Conservation (phyloP, 495 filamentous ascomycete genomes). For the Hypoxylon trugodes region DNA sequence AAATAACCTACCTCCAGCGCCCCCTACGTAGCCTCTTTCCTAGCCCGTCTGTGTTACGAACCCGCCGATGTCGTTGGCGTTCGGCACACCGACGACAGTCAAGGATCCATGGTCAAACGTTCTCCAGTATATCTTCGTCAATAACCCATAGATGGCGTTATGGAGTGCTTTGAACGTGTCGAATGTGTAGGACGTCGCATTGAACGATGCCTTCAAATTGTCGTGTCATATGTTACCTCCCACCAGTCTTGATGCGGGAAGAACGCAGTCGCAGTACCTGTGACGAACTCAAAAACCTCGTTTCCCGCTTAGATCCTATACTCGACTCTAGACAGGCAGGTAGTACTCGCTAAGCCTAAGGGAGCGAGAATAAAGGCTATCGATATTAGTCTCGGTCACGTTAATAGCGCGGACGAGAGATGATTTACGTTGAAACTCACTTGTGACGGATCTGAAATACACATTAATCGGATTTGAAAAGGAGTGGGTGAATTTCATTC, state of each 20-base stretch:
- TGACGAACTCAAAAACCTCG: neutral
- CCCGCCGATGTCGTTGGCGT: neutral
- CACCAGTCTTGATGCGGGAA: neutral
- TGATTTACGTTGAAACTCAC: neutral
- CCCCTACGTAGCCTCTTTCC: neutral
- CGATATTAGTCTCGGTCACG: neutral
- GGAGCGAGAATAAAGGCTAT: neutral
- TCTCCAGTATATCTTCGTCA: neutral
- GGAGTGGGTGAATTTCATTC: too few species aligned
- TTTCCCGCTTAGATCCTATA: neutral
- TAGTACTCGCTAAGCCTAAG: neutral
- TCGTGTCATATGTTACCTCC: slow-evolving; percentile 5
- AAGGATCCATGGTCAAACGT: neutral
- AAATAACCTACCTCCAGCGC: neutral
- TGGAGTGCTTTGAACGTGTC: neutral
- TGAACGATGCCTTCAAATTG: neutral
- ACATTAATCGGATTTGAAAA: neutral
- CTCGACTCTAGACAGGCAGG: neutral
- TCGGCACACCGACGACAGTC: neutral
- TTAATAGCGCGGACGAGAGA: neutral
- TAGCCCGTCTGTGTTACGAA: neutral
- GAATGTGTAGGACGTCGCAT: slow-evolving; percentile 1
- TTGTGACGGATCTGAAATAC: neutral
- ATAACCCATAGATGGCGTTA: neutral
- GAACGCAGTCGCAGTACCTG: neutral